Percentiles rank a stretch among this genome's conserved stretches.
phyloP scores from a whole-genome alignment of 2,329 filamentous ascomycete species.

The Pseudocercospora macadamiae region DNA sequence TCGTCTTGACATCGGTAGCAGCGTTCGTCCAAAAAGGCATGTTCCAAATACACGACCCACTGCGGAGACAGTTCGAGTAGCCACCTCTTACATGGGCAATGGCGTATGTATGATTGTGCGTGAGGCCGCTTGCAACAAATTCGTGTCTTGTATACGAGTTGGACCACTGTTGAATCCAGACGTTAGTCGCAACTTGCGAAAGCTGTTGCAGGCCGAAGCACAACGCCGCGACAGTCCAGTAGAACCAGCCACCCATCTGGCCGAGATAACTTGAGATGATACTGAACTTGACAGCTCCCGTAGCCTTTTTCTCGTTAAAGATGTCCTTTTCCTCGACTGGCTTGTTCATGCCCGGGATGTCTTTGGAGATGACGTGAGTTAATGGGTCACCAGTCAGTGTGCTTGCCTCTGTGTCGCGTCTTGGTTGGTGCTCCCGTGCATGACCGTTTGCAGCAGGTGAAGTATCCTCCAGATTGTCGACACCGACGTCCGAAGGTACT shows the following conservation, averaged over 20 bases:
- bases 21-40: slow-evolving; percentile 36
- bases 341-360: slow-evolving; percentile 42
- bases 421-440: slow-evolving; percentile 53
- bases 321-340: slow-evolving; percentile 55
- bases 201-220: slow-evolving; percentile 84
- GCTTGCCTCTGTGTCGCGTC: slow-evolving; percentile 37
- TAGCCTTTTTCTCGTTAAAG: slow-evolving; percentile 72
- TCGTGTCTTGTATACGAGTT: slow-evolving; percentile 72
- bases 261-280: slow-evolving; percentile 84
- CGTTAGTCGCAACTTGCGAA: slow-evolving; percentile 81
- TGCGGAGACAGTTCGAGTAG: slow-evolving; percentile 52
- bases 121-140: slow-evolving; percentile 35
- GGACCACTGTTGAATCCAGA: slow-evolving; percentile 96
- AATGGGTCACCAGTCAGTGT: slow-evolving; percentile 48
- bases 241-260: slow-evolving; percentile 96
- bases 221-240: slow-evolving; percentile 76
- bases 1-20: slow-evolving; percentile 22
- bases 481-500: slow-evolving; percentile 72
- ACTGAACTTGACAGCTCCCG: slow-evolving; percentile 82
- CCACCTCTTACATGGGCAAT: slow-evolving; percentile 48
- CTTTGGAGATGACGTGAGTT: slow-evolving; percentile 49
- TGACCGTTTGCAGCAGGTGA: slow-evolving; percentile 31
- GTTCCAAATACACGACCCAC: slow-evolving; percentile 55
- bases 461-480: slow-evolving; percentile 47
- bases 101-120: slow-evolving; percentile 32